These are phyloP conservation scores for Ambispora gerdemannii DNA, from an alignment of 192 early-diverging fungal genomes.

Conservation along the genomic window DNA sequence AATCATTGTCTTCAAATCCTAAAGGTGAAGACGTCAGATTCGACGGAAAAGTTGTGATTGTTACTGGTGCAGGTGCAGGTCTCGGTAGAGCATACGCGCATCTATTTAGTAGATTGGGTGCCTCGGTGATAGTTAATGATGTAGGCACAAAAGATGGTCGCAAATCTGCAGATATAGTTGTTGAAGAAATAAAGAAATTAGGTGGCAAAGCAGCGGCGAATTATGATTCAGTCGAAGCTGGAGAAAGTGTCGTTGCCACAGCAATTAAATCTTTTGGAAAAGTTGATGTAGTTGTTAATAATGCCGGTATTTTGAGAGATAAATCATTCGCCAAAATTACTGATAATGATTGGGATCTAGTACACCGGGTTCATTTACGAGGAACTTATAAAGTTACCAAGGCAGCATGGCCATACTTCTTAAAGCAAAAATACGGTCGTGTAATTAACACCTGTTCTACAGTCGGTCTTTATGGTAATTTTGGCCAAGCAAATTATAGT, in stretches of 20 bases:
- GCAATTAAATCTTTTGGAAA: conserved; percentile 82
- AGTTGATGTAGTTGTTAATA: conserved; percentile 88
- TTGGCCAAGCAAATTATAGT: conserved; percentile 57
- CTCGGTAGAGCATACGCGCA: conserved; percentile 87
- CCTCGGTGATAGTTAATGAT: conserved; percentile 95
- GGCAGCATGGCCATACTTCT: conserved; percentile 94
- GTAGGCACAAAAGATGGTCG: conserved; percentile 75
- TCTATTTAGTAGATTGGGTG: conserved; percentile 85
- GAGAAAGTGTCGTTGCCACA: conserved; percentile 89
- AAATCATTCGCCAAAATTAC: conserved; percentile 90
- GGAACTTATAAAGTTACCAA: conserved; percentile 92
- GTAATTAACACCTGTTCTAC: conserved; percentile 94
- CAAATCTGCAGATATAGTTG: conserved; percentile 89
- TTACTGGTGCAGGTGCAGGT: conserved; percentile 95
- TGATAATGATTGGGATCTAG: conserved; percentile 92
- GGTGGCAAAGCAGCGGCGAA: conserved; percentile 91
- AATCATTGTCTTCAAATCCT: conserved; percentile 61
- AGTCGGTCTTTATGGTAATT: conserved; percentile 92
- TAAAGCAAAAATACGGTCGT: conserved; percentile 91
- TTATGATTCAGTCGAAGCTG: conserved; percentile 95
- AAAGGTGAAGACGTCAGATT: conserved; percentile 60
- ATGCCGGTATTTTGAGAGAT: conserved; percentile 96
- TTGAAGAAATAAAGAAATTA: conserved; percentile 76
- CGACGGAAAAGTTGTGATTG: conserved; percentile 81
- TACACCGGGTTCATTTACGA: conserved; percentile 84